Conservation (phyloP, 225 moss, liverwort and hornwort genomes). For the Asterella californica region DNA sequence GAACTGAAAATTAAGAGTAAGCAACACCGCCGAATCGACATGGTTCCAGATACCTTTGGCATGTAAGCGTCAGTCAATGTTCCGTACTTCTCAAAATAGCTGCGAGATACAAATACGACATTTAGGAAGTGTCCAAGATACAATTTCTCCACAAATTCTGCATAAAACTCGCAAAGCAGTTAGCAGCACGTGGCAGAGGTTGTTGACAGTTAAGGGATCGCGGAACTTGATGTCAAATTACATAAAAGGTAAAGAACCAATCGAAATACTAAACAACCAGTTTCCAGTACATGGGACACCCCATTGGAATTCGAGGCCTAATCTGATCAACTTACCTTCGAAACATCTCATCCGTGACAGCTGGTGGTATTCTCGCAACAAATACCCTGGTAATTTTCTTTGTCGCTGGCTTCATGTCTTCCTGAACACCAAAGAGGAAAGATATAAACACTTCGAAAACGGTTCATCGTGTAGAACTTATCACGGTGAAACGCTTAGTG, state of each 20-base stretch:
- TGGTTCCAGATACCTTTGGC: slow-evolving; percentile 62
- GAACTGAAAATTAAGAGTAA: background rate
- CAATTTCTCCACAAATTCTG: background rate
- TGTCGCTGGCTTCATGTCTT: slow-evolving; percentile 84
- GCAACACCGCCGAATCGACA: background rate
- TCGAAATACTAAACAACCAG: background rate
- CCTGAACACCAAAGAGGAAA: slow-evolving; percentile 38
- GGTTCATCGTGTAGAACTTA: background rate
- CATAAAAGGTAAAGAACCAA: too few relatives aligned
- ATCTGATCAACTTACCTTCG: slow-evolving; percentile 50
- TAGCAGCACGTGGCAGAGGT: background rate
- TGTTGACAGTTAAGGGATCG: background rate
- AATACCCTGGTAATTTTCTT: slow-evolving; percentile 93
- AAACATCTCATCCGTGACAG: slow-evolving; percentile 83
- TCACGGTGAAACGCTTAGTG: background rate
- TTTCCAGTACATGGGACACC: background rate
- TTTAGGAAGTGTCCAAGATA: background rate
- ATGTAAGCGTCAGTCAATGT: slow-evolving; percentile 88
- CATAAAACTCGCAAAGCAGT: background rate
- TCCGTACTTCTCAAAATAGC: slow-evolving; percentile 92
- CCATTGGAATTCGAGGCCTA: background rate
- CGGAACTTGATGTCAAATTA: background rate
- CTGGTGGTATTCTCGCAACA: slow-evolving; percentile 89
- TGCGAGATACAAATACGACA: slow-evolving; percentile 12
- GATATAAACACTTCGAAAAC: background rate